These are phyloP conservation scores for Eutypa lata DNA, from an alignment of 2,329 filamentous ascomycete species.

Conservation along the genomic window DNA sequence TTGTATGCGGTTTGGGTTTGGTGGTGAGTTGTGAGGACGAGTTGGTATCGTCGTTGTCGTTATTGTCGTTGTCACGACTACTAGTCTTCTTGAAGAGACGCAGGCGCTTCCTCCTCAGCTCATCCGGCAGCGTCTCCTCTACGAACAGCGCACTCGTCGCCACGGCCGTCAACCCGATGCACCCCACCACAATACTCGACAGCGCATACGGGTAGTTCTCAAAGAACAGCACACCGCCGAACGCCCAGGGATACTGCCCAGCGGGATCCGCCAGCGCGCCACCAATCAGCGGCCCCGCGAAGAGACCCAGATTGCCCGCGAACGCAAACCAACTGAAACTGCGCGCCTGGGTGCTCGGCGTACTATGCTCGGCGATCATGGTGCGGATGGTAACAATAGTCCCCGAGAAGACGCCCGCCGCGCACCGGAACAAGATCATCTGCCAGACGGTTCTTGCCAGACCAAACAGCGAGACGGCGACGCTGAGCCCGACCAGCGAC, in stretches of 20 bases:
- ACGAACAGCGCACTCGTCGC: slow-evolving; percentile 53
- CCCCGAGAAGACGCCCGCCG: slow-evolving; percentile 72
- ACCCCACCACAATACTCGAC: slow-evolving; percentile 55
- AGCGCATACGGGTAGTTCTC: slow-evolving; percentile 64
- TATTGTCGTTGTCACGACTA: background rate
- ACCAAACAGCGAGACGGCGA: slow-evolving; percentile 65
- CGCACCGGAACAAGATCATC: slow-evolving; percentile 70
- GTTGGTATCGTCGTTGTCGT: slow-evolving; percentile 14
- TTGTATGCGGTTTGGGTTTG: slow-evolving; percentile 35
- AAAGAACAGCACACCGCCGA: slow-evolving; percentile 57
- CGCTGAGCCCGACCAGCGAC: slow-evolving; percentile 61
- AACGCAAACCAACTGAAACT: slow-evolving; percentile 79
- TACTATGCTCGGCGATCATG: slow-evolving; percentile 74
- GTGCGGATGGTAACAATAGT: slow-evolving; percentile 72
- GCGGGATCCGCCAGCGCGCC: slow-evolving; percentile 68
- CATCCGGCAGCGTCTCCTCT: slow-evolving; percentile 54
- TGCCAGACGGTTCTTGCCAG: slow-evolving; percentile 64
- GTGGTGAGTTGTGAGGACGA: slow-evolving; percentile 12
- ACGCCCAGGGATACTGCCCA: slow-evolving; percentile 56
- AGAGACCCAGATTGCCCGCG: slow-evolving; percentile 69
- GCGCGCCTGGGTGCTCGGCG: slow-evolving; percentile 64
- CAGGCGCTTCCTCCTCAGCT: slow-evolving; percentile 6
- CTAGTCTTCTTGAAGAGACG: slow-evolving; percentile 18
- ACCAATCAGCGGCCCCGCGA: slow-evolving; percentile 67
- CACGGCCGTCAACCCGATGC: slow-evolving; percentile 51